Evolutionary conservation across 1,284 basidiomycete genomes (phyloP).

Genomic region (Schizophyllum commune): DNA sequence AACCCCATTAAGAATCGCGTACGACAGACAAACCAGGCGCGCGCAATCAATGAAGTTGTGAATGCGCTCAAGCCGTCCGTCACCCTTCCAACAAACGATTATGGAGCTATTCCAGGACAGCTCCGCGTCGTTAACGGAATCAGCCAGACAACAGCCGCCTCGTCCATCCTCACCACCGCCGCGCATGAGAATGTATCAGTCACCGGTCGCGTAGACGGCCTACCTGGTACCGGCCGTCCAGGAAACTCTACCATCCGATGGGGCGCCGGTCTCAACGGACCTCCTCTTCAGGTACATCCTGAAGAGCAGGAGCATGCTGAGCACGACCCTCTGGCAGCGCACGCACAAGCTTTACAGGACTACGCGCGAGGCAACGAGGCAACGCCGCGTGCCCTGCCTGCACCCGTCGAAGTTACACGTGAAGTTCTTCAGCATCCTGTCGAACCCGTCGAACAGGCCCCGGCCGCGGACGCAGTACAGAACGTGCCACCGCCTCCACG

Average conservation of each 20-base stretch:
- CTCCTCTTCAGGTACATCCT: slow-evolving; percentile 36
- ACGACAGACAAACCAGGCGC: slow-evolving; percentile 66
- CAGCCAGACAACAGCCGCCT: slow-evolving; percentile 47
- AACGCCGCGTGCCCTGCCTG: background rate
- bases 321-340: slow-evolving; percentile 4
- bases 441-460: slow-evolving; percentile 37
- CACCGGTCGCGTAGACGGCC: slow-evolving; percentile 38
- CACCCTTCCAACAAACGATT: background rate
- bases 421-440: background rate
- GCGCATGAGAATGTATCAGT: slow-evolving; percentile 57
- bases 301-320: slow-evolving; percentile 41
- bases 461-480: slow-evolving; percentile 14
- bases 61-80: slow-evolving; percentile 53
- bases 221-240: slow-evolving; percentile 39
- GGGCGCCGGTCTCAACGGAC: slow-evolving; percentile 38
- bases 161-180: slow-evolving; percentile 61
- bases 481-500: slow-evolving; percentile 28
- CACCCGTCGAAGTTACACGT: background rate
- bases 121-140: slow-evolving; percentile 83
- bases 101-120: slow-evolving; percentile 12
- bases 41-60: slow-evolving; percentile 78
- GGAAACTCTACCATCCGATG: slow-evolving; percentile 55
- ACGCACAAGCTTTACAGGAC: background rate
- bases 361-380: background rate
- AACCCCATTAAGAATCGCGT: slow-evolving; percentile 83